These are phyloP conservation scores for Nymphaea colorata DNA, from an alignment of 164 flowering plant species.

Conservation along the genomic window DNA sequence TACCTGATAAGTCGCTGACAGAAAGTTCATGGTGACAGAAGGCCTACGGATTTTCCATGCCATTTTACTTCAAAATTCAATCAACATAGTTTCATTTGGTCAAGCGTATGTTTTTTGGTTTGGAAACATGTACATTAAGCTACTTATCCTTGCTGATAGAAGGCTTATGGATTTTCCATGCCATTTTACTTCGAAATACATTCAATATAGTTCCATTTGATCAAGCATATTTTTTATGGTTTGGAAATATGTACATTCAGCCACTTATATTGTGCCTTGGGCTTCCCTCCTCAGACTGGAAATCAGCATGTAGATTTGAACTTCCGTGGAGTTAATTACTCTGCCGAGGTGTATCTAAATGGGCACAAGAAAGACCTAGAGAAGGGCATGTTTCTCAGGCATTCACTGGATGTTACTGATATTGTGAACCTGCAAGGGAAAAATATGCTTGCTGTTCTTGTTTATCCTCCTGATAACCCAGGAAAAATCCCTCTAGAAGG, in stretches of 20 bases:
- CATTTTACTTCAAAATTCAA: too few species aligned
- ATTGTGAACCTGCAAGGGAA: constrained; percentile 61
- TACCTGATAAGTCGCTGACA: too few species aligned
- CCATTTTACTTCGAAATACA: too few species aligned
- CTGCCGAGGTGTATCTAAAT: constrained; percentile 85
- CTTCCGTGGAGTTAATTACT: constrained; percentile 89
- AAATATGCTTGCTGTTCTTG: constrained; percentile 79
- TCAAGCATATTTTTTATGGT: background rate
- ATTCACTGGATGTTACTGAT: constrained; percentile 75
- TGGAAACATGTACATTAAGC: background rate
- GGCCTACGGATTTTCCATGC: too few species aligned
- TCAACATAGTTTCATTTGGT: background rate
- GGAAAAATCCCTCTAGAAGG: constrained; percentile 84
- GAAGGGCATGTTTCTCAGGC: constrained; percentile 95
- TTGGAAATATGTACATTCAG: background rate
- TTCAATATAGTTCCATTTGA: background rate
- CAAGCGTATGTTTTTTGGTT: background rate
- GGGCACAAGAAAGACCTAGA: constrained; percentile 74
- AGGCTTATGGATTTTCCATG: too few species aligned
- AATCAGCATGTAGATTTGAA: constrained; percentile 74
- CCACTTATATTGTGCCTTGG: too few species aligned
- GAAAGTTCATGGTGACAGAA: too few species aligned
- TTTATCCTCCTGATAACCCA: constrained; percentile 93
- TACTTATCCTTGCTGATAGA: too few species aligned
- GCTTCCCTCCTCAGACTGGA: constrained; percentile 28